phyloP scores from a whole-genome alignment of 345 rosid species.

The Syzygium grande region DNA sequence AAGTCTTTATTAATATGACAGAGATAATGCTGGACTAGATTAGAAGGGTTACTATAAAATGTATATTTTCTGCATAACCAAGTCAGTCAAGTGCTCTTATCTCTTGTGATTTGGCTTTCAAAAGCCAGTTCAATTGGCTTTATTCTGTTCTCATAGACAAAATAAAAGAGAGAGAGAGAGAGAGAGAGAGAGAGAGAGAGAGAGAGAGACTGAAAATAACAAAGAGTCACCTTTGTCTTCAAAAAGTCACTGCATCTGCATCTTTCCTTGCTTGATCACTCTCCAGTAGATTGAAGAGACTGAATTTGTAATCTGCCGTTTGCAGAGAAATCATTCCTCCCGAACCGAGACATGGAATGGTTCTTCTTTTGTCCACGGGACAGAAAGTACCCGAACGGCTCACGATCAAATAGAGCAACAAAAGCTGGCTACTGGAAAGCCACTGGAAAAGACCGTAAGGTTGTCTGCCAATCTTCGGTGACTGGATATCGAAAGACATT shows the following conservation, averaged over 20 bases:
- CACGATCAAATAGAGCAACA: slow-evolving; percentile 81
- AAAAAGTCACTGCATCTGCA: neutral
- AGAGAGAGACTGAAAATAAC: neutral
- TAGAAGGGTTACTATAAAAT: neutral
- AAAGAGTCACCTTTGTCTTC: neutral
- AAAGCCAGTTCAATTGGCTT: neutral
- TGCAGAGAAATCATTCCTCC: slow-evolving; percentile 78
- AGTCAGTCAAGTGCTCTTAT: neutral
- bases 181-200: neutral
- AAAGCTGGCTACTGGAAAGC: slow-evolving; percentile 94
- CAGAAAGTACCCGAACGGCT: slow-evolving; percentile 76
- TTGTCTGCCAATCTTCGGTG: slow-evolving; percentile 43
- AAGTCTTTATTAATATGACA: neutral
- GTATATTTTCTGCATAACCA: neutral
- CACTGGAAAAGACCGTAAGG: slow-evolving; percentile 74
- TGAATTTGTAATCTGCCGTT: neutral
- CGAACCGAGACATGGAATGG: slow-evolving; percentile 77
- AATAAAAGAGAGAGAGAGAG: neutral
- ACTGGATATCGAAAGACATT: slow-evolving; percentile 67
- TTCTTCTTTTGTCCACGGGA: slow-evolving; percentile 89
- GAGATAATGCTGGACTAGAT: neutral
- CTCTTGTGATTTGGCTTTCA: neutral
- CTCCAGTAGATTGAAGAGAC: neutral
- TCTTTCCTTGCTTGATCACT: neutral
- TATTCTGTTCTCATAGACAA: neutral